These are phyloP conservation scores for Microdochium bolleyi DNA, from an alignment of 2,329 filamentous ascomycete species.

Conservation along the genomic window DNA sequence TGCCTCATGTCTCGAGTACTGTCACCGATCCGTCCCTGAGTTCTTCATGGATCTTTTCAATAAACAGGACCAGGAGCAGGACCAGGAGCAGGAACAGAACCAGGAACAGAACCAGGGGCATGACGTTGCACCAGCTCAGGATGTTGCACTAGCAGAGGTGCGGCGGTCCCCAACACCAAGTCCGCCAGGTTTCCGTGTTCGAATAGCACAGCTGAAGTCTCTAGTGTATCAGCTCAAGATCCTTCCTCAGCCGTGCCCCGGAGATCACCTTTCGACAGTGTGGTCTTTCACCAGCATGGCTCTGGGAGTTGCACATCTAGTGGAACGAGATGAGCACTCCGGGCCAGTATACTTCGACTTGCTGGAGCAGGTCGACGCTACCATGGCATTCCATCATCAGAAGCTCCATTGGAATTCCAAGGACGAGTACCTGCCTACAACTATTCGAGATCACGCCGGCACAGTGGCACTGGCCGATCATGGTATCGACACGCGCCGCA, in stretches of 20 bases:
- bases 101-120: too few relatives aligned
- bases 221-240: neutral
- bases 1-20: neutral
- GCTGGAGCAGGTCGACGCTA: neutral
- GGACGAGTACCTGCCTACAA: neutral
- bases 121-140: too few relatives aligned
- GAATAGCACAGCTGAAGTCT: neutral
- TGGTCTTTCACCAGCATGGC: neutral
- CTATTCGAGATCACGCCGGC: neutral
- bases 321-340: neutral
- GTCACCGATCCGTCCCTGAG: neutral
- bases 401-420: neutral
- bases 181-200: neutral
- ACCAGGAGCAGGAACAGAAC: too few relatives aligned
- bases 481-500: neutral
- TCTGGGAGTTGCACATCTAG: neutral
- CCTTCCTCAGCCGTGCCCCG: neutral
- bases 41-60: neutral
- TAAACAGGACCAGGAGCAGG: neutral
- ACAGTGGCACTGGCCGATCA: neutral
- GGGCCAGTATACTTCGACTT: neutral
- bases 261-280: neutral
- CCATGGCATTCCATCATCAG: neutral
- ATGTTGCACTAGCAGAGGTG: too few relatives aligned
- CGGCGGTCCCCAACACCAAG: neutral